Evolutionary conservation across 164 flowering plant genomes (phyloP), one percentile per base, ranked within the genome.

Genomic region (Berberis vulgaris): DNA sequence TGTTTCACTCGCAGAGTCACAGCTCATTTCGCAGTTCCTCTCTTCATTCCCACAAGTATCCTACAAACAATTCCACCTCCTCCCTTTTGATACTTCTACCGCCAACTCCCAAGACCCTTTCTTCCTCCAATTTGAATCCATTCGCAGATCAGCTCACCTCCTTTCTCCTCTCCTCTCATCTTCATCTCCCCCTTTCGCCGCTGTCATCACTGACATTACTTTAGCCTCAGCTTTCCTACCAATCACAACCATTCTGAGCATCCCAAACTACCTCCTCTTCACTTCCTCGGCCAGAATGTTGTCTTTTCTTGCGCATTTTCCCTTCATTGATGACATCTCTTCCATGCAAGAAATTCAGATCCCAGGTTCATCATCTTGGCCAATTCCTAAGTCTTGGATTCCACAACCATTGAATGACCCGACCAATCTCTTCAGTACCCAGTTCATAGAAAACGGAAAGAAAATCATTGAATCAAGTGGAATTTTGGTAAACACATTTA

Each of bases 201-300:
- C 73, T 39, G 59, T 75, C 41, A 42, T 76, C 59, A 50, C 62
- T 3, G 76, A 76, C 61, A 46, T 76, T 41, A 12, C 53, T 2
- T 8, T 76, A 2, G 46, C 63, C 47, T 66, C 71, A 12, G 63
- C 65, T 49, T 39, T 71, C n/a, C 5, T 39, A 3, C 67, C 69
- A 4, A 40, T 66, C 1, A 55, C 75, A 3, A 6, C 55, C 0
- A 9, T 42, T 6, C 73, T 72, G 43, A 5, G 41, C 59, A 6
- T 82, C 5, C 80, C 82, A 2, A 72, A 62, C 54, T 79, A 76
- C 62, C 49, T 79, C 50, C 53, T 82, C 63, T 68, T 66, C 70
- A 76, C 81, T 4, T 46, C 80, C 41, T 81, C 78, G 5, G 80
- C 84, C 12, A 69, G 64, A 52, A 74, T 81, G 78, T 57, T 82